These are phyloP conservation scores for Diaporthe aspalathi DNA, from an alignment of 2,329 filamentous ascomycete species.

Conservation along the genomic window DNA sequence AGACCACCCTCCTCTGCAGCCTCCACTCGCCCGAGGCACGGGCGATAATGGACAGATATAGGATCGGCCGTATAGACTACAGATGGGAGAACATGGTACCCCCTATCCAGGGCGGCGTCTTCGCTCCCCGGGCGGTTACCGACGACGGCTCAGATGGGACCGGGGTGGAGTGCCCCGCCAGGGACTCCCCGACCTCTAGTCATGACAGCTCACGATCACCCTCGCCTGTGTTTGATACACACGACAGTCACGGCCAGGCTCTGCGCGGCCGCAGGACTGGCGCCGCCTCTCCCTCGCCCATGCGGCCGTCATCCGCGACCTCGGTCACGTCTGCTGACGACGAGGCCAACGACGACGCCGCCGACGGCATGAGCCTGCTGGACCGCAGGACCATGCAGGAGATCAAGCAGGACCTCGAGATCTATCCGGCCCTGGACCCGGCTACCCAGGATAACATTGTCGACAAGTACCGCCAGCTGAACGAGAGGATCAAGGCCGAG, in stretches of 20 bases:
- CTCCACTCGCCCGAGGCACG: slow-evolving; percentile 85
- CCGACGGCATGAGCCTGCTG: slow-evolving; percentile 72
- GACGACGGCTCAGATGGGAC: slow-evolving; percentile 49
- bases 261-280: slow-evolving; percentile 54
- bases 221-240: slow-evolving; percentile 67
- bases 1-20: slow-evolving; percentile 56
- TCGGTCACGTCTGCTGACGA: slow-evolving; percentile 67
- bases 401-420: slow-evolving; percentile 79
- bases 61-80: slow-evolving; percentile 84
- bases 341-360: slow-evolving; percentile 49
- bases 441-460: slow-evolving; percentile 81
- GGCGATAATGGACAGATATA: slow-evolving; percentile 81
- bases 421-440: slow-evolving; percentile 82
- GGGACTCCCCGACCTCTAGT: slow-evolving; percentile 40
- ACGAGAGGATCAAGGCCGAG: slow-evolving; percentile 76
- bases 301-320: slow-evolving; percentile 63
- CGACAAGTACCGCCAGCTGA: slow-evolving; percentile 82
- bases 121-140: slow-evolving; percentile 61
- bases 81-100: slow-evolving; percentile 89
- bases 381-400: slow-evolving; percentile 80
- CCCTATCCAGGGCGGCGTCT: slow-evolving; percentile 89
- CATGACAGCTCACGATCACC: slow-evolving; percentile 50
- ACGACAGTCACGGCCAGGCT: neutral
- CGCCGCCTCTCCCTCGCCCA: slow-evolving; percentile 41
- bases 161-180: slow-evolving; percentile 37